A percentile compares a stretch with the other conserved stretches of the same genome.
Conservation (phyloP, 2,329 filamentous ascomycete genomes). For the Paracoccidioides brasiliensis region DNA sequence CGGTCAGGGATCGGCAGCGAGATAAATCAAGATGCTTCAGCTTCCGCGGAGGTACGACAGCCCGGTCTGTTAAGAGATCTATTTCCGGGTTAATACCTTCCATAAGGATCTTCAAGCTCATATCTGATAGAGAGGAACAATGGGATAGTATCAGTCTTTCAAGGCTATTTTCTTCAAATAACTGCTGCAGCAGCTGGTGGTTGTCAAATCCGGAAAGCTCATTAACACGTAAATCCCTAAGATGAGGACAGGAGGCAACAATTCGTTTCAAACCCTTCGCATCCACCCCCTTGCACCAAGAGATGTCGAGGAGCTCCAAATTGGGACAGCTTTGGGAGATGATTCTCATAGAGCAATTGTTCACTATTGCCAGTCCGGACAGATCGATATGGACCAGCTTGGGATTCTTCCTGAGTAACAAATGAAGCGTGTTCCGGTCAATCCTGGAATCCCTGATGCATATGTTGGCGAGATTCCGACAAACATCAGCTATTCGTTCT, state of each 20-base stretch:
- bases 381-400: constrained; percentile 75
- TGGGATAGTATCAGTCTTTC: constrained; percentile 72
- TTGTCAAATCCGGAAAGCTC: constrained; percentile 73
- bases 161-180: constrained; percentile 70
- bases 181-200: constrained; percentile 53
- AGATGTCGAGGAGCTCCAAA: constrained; percentile 76
- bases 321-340: constrained; percentile 68
- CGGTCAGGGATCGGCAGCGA: constrained; percentile 61
- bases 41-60: constrained; percentile 62
- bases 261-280: constrained; percentile 61
- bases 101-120: constrained; percentile 58
- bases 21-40: constrained; percentile 78
- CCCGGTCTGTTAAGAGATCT: constrained; percentile 64
- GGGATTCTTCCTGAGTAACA: constrained; percentile 64
- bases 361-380: constrained; percentile 61
- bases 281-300: constrained; percentile 83
- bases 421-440: constrained; percentile 63
- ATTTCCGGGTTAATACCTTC: constrained; percentile 64
- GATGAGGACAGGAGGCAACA: constrained; percentile 55
- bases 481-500: constrained; percentile 57
- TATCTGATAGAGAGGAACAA: constrained; percentile 65
- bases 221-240: constrained; percentile 69
- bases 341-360: constrained; percentile 74
- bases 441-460: constrained; percentile 84
- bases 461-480: constrained; percentile 74